Conservation (phyloP, 2,329 filamentous ascomycete genomes). For the Sarocladium brachiariae region DNA sequence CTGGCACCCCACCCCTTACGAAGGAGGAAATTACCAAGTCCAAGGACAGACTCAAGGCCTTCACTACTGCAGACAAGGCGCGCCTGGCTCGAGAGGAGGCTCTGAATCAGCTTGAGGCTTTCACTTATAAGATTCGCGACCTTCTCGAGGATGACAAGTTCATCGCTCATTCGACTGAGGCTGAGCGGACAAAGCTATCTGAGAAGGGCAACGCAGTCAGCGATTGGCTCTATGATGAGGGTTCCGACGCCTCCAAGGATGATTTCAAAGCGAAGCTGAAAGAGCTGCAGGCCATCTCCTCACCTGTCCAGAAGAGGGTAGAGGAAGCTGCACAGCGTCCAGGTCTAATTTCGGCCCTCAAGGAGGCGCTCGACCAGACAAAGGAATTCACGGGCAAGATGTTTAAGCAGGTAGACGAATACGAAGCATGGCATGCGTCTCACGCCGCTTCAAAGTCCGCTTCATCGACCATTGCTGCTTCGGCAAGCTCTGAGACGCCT, state of each 20-base stretch:
- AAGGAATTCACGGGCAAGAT: constrained; percentile 64
- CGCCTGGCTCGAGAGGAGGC: constrained; percentile 75
- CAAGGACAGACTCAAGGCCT: constrained; percentile 71
- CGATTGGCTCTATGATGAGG: constrained; percentile 89
- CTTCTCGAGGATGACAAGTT: constrained; percentile 74
- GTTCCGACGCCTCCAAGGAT: constrained; percentile 66
- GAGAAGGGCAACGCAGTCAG: constrained; percentile 61
- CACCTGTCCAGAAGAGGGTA: constrained; percentile 68
- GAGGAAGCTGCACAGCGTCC: constrained; percentile 68
- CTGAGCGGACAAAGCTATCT: constrained; percentile 60
- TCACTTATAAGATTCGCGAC: constrained; percentile 83
- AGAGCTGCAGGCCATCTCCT: constrained; percentile 68
- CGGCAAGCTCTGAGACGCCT: constrained; percentile 32
- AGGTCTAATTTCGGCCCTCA: constrained; percentile 57
- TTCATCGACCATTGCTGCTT: constrained; percentile 31
- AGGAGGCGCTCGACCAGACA: constrained; percentile 65
- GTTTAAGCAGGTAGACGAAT: constrained; percentile 61
- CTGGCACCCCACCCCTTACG: constrained; percentile 42
- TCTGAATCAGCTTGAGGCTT: constrained; percentile 87
- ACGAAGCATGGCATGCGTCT: constrained; percentile 54
- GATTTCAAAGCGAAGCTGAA: constrained; percentile 71
- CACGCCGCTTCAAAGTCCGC: constrained; percentile 42
- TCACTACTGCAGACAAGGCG: constrained; percentile 76
- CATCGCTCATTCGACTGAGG: constrained; percentile 60
- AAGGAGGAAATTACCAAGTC: constrained; percentile 42